phyloP scores from a whole-genome alignment of 805 yeast species.

The Barnettozyma vustinii region DNA sequence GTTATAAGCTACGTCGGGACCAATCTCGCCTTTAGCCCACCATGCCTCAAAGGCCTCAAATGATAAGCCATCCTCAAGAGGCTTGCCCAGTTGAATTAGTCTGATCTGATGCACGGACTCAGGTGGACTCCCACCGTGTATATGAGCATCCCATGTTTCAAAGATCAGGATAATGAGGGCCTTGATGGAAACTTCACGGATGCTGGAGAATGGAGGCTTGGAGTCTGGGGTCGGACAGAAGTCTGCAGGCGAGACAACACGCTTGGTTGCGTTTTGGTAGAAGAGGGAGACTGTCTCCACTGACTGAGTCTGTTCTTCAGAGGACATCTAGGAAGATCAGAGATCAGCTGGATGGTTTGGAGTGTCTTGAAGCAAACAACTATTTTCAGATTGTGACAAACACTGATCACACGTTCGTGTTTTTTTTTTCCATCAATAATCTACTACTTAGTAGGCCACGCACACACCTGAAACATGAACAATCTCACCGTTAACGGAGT shows the following conservation, averaged over 20 bases:
- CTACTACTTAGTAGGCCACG: background rate
- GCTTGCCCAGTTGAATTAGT: slow-evolving; percentile 28
- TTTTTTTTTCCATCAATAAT: too few relatives aligned
- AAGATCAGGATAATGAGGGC: slow-evolving; percentile 1
- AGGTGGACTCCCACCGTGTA: background rate
- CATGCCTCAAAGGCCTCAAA: slow-evolving; percentile 3
- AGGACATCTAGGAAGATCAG: background rate
- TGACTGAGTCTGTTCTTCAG: background rate
- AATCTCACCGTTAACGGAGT: background rate
- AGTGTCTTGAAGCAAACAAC: background rate
- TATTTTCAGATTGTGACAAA: background rate
- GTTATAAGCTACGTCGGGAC: background rate
- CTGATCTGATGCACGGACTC: slow-evolving; percentile 15
- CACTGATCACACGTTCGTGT: background rate
- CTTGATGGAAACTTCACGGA: background rate
- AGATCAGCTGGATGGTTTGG: background rate
- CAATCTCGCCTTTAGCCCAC: background rate
- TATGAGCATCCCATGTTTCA: slow-evolving; percentile 1
- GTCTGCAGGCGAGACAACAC: slow-evolving; percentile 1
- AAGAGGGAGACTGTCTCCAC: slow-evolving; percentile 5
- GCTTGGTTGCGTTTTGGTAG: slow-evolving; percentile 5
- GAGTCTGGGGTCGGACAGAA: background rate
- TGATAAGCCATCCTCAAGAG: slow-evolving; percentile 16
- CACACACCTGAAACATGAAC: background rate
- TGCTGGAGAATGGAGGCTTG: background rate